Conservation (phyloP, 140 eudicot species). For the Senecio squalidus region DNA sequence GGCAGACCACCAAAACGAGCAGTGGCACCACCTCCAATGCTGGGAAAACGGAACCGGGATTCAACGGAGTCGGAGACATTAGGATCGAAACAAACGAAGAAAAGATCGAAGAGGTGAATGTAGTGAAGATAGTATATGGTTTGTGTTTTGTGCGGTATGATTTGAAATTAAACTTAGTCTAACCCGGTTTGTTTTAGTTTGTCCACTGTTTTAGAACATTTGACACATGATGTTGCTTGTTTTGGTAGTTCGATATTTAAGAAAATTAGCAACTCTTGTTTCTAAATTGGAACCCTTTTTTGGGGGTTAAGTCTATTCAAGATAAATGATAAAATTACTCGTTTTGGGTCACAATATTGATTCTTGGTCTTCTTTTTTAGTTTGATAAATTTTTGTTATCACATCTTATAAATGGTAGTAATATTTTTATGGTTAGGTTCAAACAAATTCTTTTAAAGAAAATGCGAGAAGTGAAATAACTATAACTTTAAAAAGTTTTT, state of each 20-base stretch:
- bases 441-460: no score
- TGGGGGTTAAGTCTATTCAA: conserved; percentile 16
- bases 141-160: conserved; percentile 14
- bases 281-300: conserved; percentile 24
- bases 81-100: conserved; percentile 46
- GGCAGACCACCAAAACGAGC: conserved; percentile 71
- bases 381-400: neutral
- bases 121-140: conserved; percentile 27
- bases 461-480: no score
- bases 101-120: conserved; percentile 51
- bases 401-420: neutral
- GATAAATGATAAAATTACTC: conserved; percentile 14
- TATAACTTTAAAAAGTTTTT: no score
- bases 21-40: conserved; percentile 33
- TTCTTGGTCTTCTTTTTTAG: neutral
- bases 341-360: conserved; percentile 14
- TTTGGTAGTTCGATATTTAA: conserved; percentile 28
- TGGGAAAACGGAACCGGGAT: conserved; percentile 47
- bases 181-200: conserved; percentile 25
- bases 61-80: conserved; percentile 31
- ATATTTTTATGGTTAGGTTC: no score
- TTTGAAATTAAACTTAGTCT: conserved; percentile 23
- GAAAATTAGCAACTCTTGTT: conserved; percentile 21
- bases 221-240: conserved; percentile 18
- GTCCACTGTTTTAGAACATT: neutral